phyloP scores from a whole-genome alignment of 2,329 filamentous ascomycete species.

The Aspergillus persii region DNA sequence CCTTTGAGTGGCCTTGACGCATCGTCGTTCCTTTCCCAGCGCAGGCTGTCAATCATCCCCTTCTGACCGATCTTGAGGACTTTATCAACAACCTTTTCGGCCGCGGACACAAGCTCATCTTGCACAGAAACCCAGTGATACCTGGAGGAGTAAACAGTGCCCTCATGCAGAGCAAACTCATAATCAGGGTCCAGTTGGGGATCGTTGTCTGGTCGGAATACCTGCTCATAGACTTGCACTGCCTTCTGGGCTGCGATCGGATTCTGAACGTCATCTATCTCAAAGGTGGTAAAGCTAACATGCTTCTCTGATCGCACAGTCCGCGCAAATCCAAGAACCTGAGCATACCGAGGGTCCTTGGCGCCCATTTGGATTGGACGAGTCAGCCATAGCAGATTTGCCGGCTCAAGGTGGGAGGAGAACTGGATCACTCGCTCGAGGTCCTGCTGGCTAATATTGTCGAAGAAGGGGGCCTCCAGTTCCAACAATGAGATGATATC shows the following conservation, averaged over 20 bases:
- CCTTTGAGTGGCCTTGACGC: constrained; percentile 2
- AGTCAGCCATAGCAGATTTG: constrained; percentile 8
- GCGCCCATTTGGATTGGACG: not conserved
- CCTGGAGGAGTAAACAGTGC: not conserved
- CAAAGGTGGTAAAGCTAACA: constrained; percentile 20
- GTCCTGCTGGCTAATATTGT: not conserved
- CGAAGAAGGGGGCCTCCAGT: not conserved
- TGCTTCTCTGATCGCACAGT: not conserved
- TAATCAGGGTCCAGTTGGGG: not conserved
- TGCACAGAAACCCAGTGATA: not conserved
- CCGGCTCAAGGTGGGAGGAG: not conserved
- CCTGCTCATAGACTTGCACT: not conserved
- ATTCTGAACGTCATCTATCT: constrained; percentile 18
- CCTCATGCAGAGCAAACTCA: constrained; percentile 2
- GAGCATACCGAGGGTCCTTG: constrained; percentile 21
- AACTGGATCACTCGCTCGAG: not conserved
- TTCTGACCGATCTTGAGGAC: constrained; percentile 5
- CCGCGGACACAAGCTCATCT: not conserved
- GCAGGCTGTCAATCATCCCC: not conserved
- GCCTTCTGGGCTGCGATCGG: not conserved
- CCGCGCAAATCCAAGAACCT: constrained; percentile 4
- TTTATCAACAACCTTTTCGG: constrained; percentile 1
- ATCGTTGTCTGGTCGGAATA: not conserved
- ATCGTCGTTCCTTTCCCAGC: not conserved
- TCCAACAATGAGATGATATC: constrained; percentile 8